These are phyloP conservation scores for Rhodotorula mucilaginosa DNA, from an alignment of 1,284 basidiomycete species.

Conservation along the genomic window DNA sequence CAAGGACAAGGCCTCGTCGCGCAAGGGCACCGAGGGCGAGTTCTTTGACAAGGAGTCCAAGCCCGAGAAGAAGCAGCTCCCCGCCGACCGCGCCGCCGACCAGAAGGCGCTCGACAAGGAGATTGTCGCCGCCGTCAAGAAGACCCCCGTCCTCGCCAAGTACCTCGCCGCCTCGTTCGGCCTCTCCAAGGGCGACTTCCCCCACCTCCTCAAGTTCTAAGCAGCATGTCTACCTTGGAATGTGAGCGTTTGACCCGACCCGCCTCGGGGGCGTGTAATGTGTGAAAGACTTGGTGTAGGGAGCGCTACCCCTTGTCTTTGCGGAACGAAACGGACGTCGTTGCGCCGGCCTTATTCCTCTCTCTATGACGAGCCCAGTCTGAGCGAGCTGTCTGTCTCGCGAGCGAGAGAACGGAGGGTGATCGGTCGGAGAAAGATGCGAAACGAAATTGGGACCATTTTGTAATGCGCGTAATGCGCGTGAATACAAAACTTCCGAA, in stretches of 20 bases:
- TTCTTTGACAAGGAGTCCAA: slow-evolving; percentile 76
- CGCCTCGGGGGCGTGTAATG: no score
- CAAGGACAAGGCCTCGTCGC: slow-evolving; percentile 69
- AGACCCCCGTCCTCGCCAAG: slow-evolving; percentile 84
- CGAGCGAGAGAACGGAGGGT: no score
- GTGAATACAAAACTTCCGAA: no score
- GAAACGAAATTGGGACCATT: no score
- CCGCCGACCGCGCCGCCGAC: slow-evolving; percentile 83
- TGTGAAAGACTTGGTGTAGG: no score
- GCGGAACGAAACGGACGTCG: no score
- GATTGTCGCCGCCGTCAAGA: slow-evolving; percentile 82
- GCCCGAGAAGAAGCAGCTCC: slow-evolving; percentile 74
- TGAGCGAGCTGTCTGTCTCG: no score
- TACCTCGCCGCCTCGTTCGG: slow-evolving; percentile 94
- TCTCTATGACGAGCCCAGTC: no score
- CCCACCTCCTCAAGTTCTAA: slow-evolving; percentile 76
- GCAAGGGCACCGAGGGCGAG: slow-evolving; percentile 83
- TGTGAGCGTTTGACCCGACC: neutral
- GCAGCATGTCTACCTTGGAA: neutral
- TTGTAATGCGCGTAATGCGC: no score
- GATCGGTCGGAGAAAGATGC: no score
- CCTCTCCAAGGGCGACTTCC: slow-evolving; percentile 87
- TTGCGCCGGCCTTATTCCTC: no score
- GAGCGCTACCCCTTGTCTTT: no score
- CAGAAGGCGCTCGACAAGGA: slow-evolving; percentile 89